Percentiles rank a stretch among this genome's conserved stretches.
Conservation (phyloP, 345 rosid species). For the Eucalyptus polybractea region DNA sequence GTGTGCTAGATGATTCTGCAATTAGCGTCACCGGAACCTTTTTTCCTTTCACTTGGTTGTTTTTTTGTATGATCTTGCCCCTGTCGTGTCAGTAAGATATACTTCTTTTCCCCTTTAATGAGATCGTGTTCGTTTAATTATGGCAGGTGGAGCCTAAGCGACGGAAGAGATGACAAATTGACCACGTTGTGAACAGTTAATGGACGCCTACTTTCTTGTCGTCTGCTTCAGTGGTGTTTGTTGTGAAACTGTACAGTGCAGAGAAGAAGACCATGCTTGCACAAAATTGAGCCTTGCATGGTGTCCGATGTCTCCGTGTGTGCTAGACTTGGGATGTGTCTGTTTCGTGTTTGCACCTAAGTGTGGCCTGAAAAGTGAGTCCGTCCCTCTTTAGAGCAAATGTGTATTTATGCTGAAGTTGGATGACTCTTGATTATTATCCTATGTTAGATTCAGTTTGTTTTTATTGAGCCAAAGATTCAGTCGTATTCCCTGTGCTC, state of each 20-base stretch:
- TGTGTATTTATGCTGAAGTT: background rate
- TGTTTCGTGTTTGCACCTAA: background rate
- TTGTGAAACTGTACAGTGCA: background rate
- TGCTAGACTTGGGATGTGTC: background rate
- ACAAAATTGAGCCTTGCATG: background rate
- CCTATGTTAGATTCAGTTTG: background rate
- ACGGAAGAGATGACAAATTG: background rate
- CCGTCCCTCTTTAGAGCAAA: background rate
- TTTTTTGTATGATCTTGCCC: background rate
- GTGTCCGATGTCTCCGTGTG: background rate
- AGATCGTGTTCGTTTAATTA: background rate
- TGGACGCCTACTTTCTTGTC: background rate
- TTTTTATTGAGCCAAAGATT: background rate
- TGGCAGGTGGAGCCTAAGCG: background rate
- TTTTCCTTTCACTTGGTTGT: background rate
- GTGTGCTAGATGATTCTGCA: background rate
- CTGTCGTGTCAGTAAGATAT: background rate
- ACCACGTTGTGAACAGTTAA: background rate
- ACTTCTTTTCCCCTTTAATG: background rate
- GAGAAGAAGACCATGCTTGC: background rate
- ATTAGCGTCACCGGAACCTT: background rate
- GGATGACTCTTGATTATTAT: background rate
- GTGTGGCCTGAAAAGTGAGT: background rate
- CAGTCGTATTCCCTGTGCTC: background rate
- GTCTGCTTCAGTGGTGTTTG: background rate